A percentile compares a stretch with the other conserved stretches of the same genome.
Conservation (phyloP, 139 green algal species). For the Ettlia oleoabundans region DNA sequence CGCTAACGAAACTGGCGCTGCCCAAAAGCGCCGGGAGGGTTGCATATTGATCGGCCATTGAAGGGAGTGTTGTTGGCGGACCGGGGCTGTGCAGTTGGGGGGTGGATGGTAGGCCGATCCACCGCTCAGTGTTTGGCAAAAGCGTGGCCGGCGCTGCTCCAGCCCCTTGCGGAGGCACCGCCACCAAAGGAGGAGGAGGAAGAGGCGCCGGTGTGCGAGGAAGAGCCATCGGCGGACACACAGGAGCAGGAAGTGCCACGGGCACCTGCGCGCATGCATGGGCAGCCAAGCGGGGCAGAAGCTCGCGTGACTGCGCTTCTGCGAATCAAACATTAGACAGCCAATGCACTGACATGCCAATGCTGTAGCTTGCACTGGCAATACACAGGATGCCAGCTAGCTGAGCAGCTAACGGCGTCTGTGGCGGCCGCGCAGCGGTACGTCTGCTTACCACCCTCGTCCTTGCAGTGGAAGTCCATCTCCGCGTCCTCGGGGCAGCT, state of each 20-base stretch:
- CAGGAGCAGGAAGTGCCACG: slow-evolving; percentile 10
- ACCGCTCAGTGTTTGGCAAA: not conserved
- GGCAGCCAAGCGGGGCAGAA: not conserved
- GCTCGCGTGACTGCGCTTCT: not conserved
- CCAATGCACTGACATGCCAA: not conserved
- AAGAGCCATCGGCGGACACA: not conserved
- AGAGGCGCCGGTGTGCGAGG: not conserved
- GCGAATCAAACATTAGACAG: not conserved
- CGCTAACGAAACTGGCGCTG: too few relatives aligned
- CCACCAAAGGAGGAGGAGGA: not conserved
- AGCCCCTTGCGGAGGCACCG: not conserved
- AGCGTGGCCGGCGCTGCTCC: not conserved
- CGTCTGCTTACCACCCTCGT: not conserved
- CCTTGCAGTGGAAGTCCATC: slow-evolving; percentile 15
- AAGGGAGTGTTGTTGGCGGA: too few relatives aligned
- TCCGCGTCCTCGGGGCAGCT: not conserved
- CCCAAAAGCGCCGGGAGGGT: too few relatives aligned
- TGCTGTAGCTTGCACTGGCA: too few relatives aligned
- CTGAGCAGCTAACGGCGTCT: not conserved
- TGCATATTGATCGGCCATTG: too few relatives aligned
- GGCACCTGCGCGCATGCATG: slow-evolving; percentile 6
- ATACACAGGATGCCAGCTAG: too few relatives aligned
- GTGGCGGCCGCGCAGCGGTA: not conserved
- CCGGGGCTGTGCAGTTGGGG: too few relatives aligned
- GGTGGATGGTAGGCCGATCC: too few relatives aligned